These are phyloP conservation scores for Trichoderma guizhouense DNA, from an alignment of 2,329 filamentous ascomycete species.

Conservation along the genomic window DNA sequence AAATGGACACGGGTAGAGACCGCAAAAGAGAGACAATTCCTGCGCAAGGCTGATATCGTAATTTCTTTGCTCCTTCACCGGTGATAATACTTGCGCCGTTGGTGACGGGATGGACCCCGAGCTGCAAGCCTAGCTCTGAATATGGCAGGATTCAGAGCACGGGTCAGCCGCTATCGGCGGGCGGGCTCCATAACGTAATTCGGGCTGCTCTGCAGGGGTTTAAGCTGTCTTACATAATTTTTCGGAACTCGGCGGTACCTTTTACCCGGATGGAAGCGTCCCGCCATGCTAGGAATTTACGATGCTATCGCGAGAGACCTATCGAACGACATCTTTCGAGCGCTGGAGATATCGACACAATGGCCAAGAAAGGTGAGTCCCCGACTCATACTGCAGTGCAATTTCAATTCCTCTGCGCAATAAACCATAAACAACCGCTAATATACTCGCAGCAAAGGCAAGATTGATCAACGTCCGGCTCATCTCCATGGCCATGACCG, in stretches of 20 bases:
- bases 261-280: conserved; percentile 16
- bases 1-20: neutral
- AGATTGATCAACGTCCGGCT: conserved; percentile 91
- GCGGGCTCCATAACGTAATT: conserved; percentile 6
- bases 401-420: too few species aligned
- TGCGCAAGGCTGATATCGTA: neutral
- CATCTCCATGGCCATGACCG: conserved; percentile 97
- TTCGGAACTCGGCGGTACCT: conserved; percentile 19
- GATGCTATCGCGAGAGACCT: neutral
- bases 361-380: conserved; percentile 28
- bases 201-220: neutral
- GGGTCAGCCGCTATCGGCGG: conserved; percentile 14
- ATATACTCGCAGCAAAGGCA: conserved; percentile 65
- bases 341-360: conserved; percentile 16
- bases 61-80: neutral
- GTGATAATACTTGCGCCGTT: neutral
- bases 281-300: conserved; percentile 14
- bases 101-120: neutral
- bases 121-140: neutral
- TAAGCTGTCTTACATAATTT: neutral
- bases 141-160: neutral
- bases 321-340: conserved; percentile 12
- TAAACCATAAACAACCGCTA: neutral
- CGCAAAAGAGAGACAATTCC: neutral
- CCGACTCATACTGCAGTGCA: too few species aligned